Percentiles rank a stretch among this genome's conserved stretches.
Conservation (phyloP, 2,329 filamentous ascomycete genomes). For the Stagonosporopsis cucurbitacearum region DNA sequence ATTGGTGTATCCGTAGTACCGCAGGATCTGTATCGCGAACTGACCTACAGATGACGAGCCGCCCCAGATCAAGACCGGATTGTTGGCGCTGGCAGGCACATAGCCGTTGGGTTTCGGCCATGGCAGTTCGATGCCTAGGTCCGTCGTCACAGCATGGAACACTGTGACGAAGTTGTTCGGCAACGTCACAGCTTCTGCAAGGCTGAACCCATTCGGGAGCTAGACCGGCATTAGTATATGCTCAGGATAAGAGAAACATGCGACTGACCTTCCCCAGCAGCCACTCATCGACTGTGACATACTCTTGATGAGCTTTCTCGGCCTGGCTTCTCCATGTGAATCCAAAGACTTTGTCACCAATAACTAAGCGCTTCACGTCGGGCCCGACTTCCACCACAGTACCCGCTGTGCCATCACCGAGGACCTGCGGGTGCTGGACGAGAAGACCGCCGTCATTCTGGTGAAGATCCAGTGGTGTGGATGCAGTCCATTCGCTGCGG, state of each 20-base stretch:
- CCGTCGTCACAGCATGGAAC: constrained; percentile 61
- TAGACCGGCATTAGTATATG: constrained; percentile 22
- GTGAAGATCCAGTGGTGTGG: constrained; percentile 67
- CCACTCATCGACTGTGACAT: constrained; percentile 59
- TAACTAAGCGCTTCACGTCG: constrained; percentile 51
- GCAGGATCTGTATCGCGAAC: constrained; percentile 52
- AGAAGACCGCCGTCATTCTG: constrained; percentile 66
- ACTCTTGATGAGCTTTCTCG: constrained; percentile 64
- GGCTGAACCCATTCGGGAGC: constrained; percentile 52
- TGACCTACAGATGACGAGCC: constrained; percentile 53
- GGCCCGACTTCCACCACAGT: constrained; percentile 60
- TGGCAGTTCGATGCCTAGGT: constrained; percentile 62
- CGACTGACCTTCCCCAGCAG: constrained; percentile 43
- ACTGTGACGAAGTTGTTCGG: constrained; percentile 65
- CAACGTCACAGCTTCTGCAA: constrained; percentile 60
- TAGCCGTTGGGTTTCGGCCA: constrained; percentile 61
- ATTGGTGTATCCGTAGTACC: constrained; percentile 50
- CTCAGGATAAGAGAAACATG: background rate
- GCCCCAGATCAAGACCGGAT: constrained; percentile 53
- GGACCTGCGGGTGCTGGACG: constrained; percentile 57
- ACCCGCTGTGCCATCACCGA: constrained; percentile 62
- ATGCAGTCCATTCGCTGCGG: constrained; percentile 64
- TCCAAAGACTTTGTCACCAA: constrained; percentile 64
- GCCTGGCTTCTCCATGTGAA: constrained; percentile 58
- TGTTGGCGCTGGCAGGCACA: constrained; percentile 38